These are phyloP conservation scores for Mycena capillaripes DNA, from an alignment of 768 basidiomycete genomes.

Conservation along the genomic window DNA sequence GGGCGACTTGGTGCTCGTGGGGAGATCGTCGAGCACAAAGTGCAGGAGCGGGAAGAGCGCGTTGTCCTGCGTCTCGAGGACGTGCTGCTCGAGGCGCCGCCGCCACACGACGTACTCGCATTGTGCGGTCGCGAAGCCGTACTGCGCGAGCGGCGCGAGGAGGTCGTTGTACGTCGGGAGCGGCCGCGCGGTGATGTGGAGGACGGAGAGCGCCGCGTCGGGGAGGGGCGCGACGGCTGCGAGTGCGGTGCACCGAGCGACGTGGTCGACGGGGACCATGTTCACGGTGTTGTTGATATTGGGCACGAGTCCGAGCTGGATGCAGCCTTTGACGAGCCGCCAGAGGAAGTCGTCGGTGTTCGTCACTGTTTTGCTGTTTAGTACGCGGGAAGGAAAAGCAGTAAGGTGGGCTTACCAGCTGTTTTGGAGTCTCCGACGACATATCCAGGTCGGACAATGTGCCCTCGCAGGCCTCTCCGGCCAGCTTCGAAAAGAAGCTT, in stretches of 20 bases:
- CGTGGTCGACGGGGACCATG: conserved; percentile 98
- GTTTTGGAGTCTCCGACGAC: conserved; percentile 92
- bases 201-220: conserved; percentile 65
- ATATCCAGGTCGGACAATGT: conserved; percentile 95
- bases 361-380: conserved; percentile 69
- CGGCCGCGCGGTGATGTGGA: conserved; percentile 90
- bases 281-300: conserved; percentile 99
- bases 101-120: conserved; percentile 96
- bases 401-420: conserved; percentile 71
- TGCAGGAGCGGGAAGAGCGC: conserved; percentile 97
- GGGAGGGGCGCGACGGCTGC: conserved; percentile 76
- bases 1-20: conserved; percentile 95
- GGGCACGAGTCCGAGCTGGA: conserved; percentile 96
- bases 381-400: not conserved
- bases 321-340: conserved; percentile 98
- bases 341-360: conserved; percentile 99
- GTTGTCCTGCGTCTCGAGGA: conserved; percentile 94
- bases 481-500: conserved; percentile 94
- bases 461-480: conserved; percentile 84
- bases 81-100: conserved; percentile 92
- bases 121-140: conserved; percentile 84
- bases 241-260: conserved; percentile 84
- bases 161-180: conserved; percentile 92
- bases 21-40: conserved; percentile 97
- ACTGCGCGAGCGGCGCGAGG: conserved; percentile 77